Base-by-base conservation (phyloP, 805 yeast genomes). In the Lachancea waltii region DNA sequence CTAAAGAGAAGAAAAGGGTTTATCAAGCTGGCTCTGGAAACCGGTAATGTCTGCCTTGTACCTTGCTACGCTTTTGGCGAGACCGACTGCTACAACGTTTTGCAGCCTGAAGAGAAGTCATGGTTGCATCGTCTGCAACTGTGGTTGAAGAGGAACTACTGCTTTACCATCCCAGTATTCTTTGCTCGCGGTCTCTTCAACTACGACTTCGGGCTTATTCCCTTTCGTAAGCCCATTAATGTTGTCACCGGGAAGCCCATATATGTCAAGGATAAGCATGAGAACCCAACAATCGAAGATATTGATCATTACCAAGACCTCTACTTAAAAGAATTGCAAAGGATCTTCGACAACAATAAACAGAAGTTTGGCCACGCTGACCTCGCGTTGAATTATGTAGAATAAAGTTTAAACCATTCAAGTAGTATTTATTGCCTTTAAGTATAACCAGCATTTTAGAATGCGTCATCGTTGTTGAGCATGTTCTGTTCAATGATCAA, bases 61-160 rank as follows among this genome's bases (percentile, higher is more conserved):
- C 98, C 98, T 0, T 77, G 83, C 3, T 79, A 83, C 56, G 89
- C 85, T 9, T 92, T 87, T 65, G 98, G 98, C 2, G 98, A 92
- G 53, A 90, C 72, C 38, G 71, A 78, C 21, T 53, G 77, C n/a
- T 78, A 71, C 51, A 69, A 74, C 28, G 72, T 78, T 31, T 56
- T 72, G 4, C 61, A 63, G 34, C 69, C 75, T 10, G 62, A 62
- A 20, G 58, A 62, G 2, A 57, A 63, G 11, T 71, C 82, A 0
- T 50, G 58, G 56, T 71, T 72, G 18, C 71, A 76, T 50, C 64
- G 66, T 39, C 56, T 82, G 36, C 97, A 90, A 58, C 59, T 71
- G 23, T 75, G 85, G 77, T 56, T 90, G 53, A 90, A 92, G 51
- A 66, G 66, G 20, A 68, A 64, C 25, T 70, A 79, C 37, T 92